A percentile compares a stretch with the other conserved stretches of the same genome.
phyloP scores from a whole-genome alignment of 1,284 basidiomycete genomes.

The Rhodotorula glutinis region DNA sequence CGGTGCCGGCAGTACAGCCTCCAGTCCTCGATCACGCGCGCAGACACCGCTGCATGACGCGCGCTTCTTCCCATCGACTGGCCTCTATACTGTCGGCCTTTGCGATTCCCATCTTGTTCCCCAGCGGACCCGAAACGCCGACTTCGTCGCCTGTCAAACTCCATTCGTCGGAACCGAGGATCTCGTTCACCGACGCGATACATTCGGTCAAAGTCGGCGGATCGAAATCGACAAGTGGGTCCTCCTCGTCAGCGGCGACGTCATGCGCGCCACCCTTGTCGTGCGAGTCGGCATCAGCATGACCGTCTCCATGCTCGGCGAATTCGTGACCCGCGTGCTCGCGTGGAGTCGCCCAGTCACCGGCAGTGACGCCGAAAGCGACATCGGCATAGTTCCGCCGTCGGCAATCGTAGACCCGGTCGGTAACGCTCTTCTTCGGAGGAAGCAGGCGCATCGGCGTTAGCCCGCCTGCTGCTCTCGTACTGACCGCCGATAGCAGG shows the following conservation, averaged over 20 bases:
- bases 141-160: conserved; percentile 8
- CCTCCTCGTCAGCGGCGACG: neutral
- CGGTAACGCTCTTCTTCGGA: conserved; percentile 22
- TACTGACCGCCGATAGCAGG: conserved; percentile 21
- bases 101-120: conserved; percentile 8
- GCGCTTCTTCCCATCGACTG: conserved; percentile 9
- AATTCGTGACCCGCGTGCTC: neutral
- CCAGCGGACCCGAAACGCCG: conserved; percentile 19
- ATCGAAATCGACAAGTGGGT: neutral
- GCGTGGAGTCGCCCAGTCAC: conserved; percentile 11
- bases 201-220: conserved; percentile 20
- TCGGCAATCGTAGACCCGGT: conserved; percentile 29
- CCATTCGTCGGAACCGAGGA: conserved; percentile 14
- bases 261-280: neutral
- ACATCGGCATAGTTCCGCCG: conserved; percentile 21
- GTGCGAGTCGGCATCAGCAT: neutral
- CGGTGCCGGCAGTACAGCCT: too few relatives aligned
- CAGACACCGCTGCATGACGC: conserved; percentile 20
- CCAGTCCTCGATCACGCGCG: too few relatives aligned
- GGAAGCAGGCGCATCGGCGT: conserved; percentile 24
- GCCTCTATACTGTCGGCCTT: neutral
- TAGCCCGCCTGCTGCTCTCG: neutral
- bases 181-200: neutral
- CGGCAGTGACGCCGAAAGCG: conserved; percentile 6
- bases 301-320: neutral